A percentile compares a stretch with the other conserved stretches of the same genome.
phyloP scores from a whole-genome alignment of 2,329 filamentous ascomycete genomes.

The Lomentospora prolificans region DNA sequence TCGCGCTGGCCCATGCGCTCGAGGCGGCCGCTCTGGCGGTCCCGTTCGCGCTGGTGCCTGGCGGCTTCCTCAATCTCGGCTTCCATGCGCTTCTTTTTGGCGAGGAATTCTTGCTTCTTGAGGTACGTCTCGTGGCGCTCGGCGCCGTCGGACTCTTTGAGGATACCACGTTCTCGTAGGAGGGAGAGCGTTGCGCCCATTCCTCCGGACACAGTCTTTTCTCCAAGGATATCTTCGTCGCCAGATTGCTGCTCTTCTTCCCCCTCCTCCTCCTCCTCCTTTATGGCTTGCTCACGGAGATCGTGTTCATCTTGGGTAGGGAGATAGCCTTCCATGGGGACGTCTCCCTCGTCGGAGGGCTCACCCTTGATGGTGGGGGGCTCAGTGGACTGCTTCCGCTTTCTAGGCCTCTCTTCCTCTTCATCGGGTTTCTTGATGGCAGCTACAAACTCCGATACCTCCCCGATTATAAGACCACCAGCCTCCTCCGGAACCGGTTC shows the following conservation, averaged over 20 bases:
- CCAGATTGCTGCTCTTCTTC: slow-evolving; percentile 48
- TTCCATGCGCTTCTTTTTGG: slow-evolving; percentile 62
- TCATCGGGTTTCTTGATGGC: slow-evolving; percentile 59
- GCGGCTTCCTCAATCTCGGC: slow-evolving; percentile 72
- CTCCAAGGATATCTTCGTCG: slow-evolving; percentile 55
- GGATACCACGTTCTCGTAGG: slow-evolving; percentile 73
- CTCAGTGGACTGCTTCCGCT: slow-evolving; percentile 22
- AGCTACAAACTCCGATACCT: slow-evolving; percentile 89
- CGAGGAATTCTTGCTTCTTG: slow-evolving; percentile 67
- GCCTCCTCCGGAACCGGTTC: slow-evolving; percentile 31
- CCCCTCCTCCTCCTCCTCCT: slow-evolving; percentile 24
- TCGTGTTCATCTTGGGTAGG: slow-evolving; percentile 13
- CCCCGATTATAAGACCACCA: slow-evolving; percentile 77
- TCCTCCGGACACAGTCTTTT: slow-evolving; percentile 68
- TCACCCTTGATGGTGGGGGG: slow-evolving; percentile 18
- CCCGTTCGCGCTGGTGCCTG: slow-evolving; percentile 74
- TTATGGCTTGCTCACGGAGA: slow-evolving; percentile 38
- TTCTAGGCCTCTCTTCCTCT: slow-evolving; percentile 43
- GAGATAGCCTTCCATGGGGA: slow-evolving; percentile 17
- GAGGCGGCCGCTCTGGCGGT: slow-evolving; percentile 69
- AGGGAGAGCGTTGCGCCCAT: slow-evolving; percentile 75
- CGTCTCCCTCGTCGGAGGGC: slow-evolving; percentile 20
- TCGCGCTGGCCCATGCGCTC: slow-evolving; percentile 88
- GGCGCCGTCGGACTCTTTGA: slow-evolving; percentile 53
- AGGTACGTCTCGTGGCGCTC: slow-evolving; percentile 59